Percentiles rank a stretch among this genome's conserved stretches.
Evolutionary conservation across 1,284 basidiomycete genomes (phyloP).

Genomic region (Phenoliferia sp.): DNA sequence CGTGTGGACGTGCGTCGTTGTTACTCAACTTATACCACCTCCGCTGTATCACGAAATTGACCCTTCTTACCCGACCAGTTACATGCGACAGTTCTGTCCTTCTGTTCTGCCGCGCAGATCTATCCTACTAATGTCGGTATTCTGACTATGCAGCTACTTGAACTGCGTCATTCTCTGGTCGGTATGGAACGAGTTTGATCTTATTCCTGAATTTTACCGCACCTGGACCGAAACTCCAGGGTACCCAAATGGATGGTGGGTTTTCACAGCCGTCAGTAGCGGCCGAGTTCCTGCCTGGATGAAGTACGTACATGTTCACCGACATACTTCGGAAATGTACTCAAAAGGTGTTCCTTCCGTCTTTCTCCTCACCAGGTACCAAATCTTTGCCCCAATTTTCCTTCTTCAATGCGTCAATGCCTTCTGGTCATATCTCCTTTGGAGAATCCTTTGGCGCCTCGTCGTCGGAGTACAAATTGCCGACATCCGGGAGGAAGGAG

Average conservation of each 20-base stretch:
- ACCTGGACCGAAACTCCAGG: neutral
- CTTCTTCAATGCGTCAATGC: slow-evolving; percentile 76
- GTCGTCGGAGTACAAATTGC: slow-evolving; percentile 17
- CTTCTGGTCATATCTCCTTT: slow-evolving; percentile 48
- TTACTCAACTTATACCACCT: neutral
- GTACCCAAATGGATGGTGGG: slow-evolving; percentile 47
- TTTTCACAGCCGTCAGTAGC: slow-evolving; percentile 61
- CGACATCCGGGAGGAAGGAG: slow-evolving; percentile 36
- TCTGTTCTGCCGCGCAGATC: neutral
- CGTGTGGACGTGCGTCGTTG: slow-evolving; percentile 69
- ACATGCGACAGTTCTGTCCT: slow-evolving; percentile 70
- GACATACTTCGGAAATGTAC: too few species aligned
- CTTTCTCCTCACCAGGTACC: slow-evolving; percentile 46
- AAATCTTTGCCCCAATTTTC: slow-evolving; percentile 69
- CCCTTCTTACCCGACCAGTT: slow-evolving; percentile 51
- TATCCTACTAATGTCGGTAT: neutral
- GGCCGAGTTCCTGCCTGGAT: slow-evolving; percentile 65
- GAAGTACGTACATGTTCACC: slow-evolving; percentile 24
- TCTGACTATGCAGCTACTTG: slow-evolving; percentile 52
- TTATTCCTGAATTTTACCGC: slow-evolving; percentile 52
- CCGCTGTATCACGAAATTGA: slow-evolving; percentile 2
- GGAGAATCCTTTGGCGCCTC: slow-evolving; percentile 34
- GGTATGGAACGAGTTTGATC: slow-evolving; percentile 73
- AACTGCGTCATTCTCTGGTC: slow-evolving; percentile 84
- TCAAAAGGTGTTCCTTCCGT: neutral